phyloP scores from a whole-genome alignment of 805 yeast genomes.

The Vanderwaltozyma tropicalis region DNA sequence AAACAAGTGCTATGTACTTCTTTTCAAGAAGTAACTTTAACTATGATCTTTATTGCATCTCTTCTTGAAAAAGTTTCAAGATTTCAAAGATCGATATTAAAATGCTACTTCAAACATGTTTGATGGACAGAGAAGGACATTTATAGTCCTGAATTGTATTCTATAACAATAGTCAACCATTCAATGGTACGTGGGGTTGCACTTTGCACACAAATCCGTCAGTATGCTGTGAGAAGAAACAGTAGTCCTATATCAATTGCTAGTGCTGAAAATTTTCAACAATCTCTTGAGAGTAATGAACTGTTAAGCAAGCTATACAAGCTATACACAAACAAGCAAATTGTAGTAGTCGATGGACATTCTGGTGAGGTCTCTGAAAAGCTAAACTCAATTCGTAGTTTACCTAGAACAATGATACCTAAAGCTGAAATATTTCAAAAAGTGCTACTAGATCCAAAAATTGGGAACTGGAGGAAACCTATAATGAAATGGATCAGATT shows the following conservation, averaged over 20 bases:
- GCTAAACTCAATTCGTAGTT: slow-evolving; percentile 24
- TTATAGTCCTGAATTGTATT: too few relatives aligned
- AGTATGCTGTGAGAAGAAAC: not conserved
- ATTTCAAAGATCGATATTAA: too few relatives aligned
- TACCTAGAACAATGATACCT: slow-evolving; percentile 26
- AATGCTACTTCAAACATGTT: too few relatives aligned
- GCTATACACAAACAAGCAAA: not conserved
- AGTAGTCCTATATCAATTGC: not conserved
- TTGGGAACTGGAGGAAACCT: slow-evolving; percentile 18
- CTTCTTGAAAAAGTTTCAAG: too few relatives aligned
- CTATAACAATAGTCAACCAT: too few relatives aligned
- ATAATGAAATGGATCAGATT: slow-evolving; percentile 33
- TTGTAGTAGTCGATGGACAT: not conserved
- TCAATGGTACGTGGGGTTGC: too few relatives aligned
- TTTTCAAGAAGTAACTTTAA: too few relatives aligned
- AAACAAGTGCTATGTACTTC: too few relatives aligned
- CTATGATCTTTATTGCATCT: too few relatives aligned
- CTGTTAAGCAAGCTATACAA: not conserved
- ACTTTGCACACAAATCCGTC: not conserved
- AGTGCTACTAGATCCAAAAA: slow-evolving; percentile 14
- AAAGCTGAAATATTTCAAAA: slow-evolving; percentile 22
- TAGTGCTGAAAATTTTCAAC: not conserved
- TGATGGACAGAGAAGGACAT: too few relatives aligned
- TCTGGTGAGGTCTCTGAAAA: not conserved
- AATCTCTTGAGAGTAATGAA: not conserved